These are phyloP conservation scores for Neurospora sp. DNA, from an alignment of 495 filamentous ascomycete species.

Conservation along the genomic window DNA sequence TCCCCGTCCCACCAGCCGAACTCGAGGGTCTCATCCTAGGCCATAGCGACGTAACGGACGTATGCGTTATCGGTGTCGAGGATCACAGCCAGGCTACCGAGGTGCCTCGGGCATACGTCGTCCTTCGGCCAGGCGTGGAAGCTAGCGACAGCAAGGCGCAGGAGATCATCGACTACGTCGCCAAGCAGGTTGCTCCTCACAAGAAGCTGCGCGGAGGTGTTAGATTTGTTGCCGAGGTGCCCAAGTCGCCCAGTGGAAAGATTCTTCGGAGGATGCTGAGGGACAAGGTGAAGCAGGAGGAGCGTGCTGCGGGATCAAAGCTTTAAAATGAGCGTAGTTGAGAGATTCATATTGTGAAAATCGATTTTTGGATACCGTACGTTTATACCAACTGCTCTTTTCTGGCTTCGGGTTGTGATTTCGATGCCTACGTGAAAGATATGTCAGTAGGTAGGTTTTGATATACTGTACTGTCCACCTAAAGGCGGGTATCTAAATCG, in stretches of 20 bases:
- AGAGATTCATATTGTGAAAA: background rate
- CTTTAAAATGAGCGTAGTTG: slow-evolving; percentile 7
- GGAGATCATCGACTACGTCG: slow-evolving; percentile 54
- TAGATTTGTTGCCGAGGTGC: slow-evolving; percentile 68
- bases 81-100: slow-evolving; percentile 62
- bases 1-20: slow-evolving; percentile 83
- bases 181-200: slow-evolving; percentile 47
- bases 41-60: slow-evolving; percentile 68
- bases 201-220: slow-evolving; percentile 79
- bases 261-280: slow-evolving; percentile 64
- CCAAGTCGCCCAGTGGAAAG: slow-evolving; percentile 82
- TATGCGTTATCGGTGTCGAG: slow-evolving; percentile 75
- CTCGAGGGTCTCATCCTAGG: slow-evolving; percentile 67
- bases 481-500: background rate
- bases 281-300: slow-evolving; percentile 26
- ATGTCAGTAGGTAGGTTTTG: background rate
- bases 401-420: background rate
- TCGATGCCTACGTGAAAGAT: background rate
- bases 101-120: slow-evolving; percentile 74
- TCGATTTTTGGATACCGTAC: background rate
- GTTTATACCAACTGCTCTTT: background rate
- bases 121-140: slow-evolving; percentile 45
- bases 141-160: slow-evolving; percentile 42
- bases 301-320: slow-evolving; percentile 23
- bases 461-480: background rate